Conservation (phyloP, 768 basidiomycete species). For the Panaeolus papilionaceus region DNA sequence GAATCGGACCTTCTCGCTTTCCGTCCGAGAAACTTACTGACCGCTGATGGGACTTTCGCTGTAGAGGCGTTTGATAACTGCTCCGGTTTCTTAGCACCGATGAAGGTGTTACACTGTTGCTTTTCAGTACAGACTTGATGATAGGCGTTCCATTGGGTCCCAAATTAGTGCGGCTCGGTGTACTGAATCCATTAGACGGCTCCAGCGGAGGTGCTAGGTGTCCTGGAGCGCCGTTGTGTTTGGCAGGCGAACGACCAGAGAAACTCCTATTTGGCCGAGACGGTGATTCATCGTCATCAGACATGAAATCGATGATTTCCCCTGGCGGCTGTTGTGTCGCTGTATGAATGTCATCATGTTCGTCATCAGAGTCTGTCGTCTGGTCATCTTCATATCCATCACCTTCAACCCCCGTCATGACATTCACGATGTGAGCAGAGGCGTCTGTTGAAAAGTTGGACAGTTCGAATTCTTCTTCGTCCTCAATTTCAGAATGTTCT, state of each 20-base stretch:
- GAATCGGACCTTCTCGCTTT: conserved; percentile 86
- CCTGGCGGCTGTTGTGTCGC: conserved; percentile 37
- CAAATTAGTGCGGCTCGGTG: conserved; percentile 33
- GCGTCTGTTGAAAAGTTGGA: conserved; percentile 79
- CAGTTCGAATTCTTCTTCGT: conserved; percentile 71
- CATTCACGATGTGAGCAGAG: conserved; percentile 55
- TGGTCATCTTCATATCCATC: conserved; percentile 46
- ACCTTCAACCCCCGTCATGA: conserved; percentile 55
- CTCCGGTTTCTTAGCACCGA: conserved; percentile 63
- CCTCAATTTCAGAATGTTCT: conserved; percentile 56
- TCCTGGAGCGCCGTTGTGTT: background rate
- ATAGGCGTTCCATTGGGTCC: conserved; percentile 38
- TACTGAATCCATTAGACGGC: conserved; percentile 22
- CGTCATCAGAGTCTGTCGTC: conserved; percentile 61
- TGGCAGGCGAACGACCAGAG: conserved; percentile 14
- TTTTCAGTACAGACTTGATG: conserved; percentile 53
- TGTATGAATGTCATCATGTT: conserved; percentile 41
- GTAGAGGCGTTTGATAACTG: conserved; percentile 62
- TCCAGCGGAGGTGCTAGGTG: conserved; percentile 17
- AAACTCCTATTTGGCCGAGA: conserved; percentile 26
- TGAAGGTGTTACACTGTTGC: conserved; percentile 54
- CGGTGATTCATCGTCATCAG: conserved; percentile 43
- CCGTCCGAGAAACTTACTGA: conserved; percentile 99
- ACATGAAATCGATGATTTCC: conserved; percentile 43
- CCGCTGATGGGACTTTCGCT: conserved; percentile 60